These are phyloP conservation scores for Aspergillus carlsbadensis DNA, from an alignment of 495 filamentous ascomycete species.

Conservation along the genomic window DNA sequence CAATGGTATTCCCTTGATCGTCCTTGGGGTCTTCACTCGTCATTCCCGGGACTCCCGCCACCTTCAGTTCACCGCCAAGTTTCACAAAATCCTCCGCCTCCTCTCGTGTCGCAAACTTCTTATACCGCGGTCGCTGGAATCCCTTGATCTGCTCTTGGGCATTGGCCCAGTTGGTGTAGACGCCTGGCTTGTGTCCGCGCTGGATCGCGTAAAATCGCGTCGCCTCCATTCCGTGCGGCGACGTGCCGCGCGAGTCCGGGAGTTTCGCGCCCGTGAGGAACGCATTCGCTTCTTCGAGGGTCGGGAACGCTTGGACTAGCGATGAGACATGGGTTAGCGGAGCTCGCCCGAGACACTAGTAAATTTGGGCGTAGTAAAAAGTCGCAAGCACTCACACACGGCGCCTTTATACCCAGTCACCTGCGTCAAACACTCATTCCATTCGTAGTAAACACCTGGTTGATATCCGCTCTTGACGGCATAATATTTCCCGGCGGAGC, in stretches of 20 bases:
- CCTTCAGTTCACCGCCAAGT: conserved; percentile 35
- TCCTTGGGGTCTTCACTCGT: conserved; percentile 30
- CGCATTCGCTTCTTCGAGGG: conserved; percentile 70
- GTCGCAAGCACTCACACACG: conserved; percentile 58
- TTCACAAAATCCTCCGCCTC: conserved; percentile 78
- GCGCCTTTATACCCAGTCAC: conserved; percentile 84
- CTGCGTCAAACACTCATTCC: conserved; percentile 77
- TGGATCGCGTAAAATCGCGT: conserved; percentile 80
- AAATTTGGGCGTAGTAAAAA: background rate
- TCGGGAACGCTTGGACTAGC: conserved; percentile 81
- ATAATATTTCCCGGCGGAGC: conserved; percentile 71
- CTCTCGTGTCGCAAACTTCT: conserved; percentile 70
- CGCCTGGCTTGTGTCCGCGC: conserved; percentile 74
- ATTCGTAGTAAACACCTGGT: conserved; percentile 86
- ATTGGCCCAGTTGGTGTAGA: conserved; percentile 85
- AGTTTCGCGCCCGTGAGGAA: conserved; percentile 65
- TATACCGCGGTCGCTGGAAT: conserved; percentile 74
- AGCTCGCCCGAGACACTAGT: too few species aligned
- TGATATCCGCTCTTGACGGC: conserved; percentile 74
- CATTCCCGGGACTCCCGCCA: conserved; percentile 30
- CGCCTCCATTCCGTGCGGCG: conserved; percentile 25
- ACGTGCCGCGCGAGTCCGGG: conserved; percentile 21
- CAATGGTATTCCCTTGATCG: conserved; percentile 45
- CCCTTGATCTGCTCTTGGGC: conserved; percentile 76
- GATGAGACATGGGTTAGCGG: conserved; percentile 14